phyloP scores from a whole-genome alignment of 257 asterid genomes.

The Solanum appendiculatum region DNA sequence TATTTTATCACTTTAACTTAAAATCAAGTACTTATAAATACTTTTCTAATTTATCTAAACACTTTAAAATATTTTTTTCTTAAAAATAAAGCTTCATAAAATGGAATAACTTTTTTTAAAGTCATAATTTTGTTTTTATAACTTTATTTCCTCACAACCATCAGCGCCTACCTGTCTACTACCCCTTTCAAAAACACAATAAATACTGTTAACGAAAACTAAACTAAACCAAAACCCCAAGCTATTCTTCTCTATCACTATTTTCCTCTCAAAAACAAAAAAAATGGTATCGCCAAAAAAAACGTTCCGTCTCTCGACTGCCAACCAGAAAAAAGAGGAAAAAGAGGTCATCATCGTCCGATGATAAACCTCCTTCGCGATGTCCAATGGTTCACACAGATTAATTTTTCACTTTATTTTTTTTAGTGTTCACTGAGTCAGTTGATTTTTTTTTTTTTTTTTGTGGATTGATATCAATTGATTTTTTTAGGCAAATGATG shows the following conservation, averaged over 20 bases:
- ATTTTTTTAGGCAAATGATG: conserved; percentile 32
- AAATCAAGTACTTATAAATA: background rate
- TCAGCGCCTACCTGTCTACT: background rate
- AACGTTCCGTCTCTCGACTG: background rate
- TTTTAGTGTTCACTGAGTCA: background rate
- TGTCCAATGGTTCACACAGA: background rate
- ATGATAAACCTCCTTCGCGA: background rate
- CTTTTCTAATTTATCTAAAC: no score
- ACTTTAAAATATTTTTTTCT: no score
- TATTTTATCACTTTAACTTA: no score
- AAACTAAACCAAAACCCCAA: background rate
- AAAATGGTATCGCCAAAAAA: background rate
- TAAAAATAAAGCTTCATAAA: background rate
- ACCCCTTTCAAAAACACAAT: background rate
- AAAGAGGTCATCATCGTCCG: background rate
- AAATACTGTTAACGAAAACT: background rate
- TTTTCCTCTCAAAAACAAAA: background rate
- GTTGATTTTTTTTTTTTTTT: background rate
- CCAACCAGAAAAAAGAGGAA: background rate
- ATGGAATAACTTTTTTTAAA: background rate
- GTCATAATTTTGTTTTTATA: background rate
- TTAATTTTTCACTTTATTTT: background rate
- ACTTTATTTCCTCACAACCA: background rate
- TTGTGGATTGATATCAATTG: background rate
- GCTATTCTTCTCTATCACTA: background rate